Base-by-base conservation (phyloP, 1,139 yeast genomes). In the Schizosaccharomyces versatilis region DNA sequence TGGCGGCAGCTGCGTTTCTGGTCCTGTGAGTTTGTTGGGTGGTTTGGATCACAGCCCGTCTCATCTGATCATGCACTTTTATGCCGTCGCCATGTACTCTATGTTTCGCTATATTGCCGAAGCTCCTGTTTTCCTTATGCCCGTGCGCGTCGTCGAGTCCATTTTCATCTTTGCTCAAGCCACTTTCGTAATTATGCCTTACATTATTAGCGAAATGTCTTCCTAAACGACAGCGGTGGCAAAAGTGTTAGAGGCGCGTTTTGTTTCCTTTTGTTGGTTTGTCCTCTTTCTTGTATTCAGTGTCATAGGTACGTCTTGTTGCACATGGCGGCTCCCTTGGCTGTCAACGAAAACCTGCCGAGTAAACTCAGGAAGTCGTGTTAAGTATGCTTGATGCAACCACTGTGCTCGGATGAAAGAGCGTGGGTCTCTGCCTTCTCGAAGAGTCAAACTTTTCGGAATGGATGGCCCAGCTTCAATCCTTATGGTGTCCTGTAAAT, bases 1-100 rank as follows among this genome's bases (percentile, higher is more conserved):
- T 55, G 98, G 97, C 41, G 97, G 96, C 17, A 79, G 73, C 55
- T 82, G 88, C 64, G 77, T 84, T 36, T 66, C 69, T 19, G 82
- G 82, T 9, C 98, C 99, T 9, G 81, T 85, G 56, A 81, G 86
- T 6, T 76, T 93, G 63, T 73, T 93, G 57, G 75, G 90, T 55
- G 98, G 97, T 41, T 42, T 57, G 24, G 52, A 54, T 14, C 53
- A 47, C 14, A 38, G 52, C 6, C 59, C 59, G 9, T 36, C 49
- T 44, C 53, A 55, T 52, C 52, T 57, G 36, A 52, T 57, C 40
- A 7, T 54, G 12, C 59, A 57, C 54, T 57, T 57, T 47, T 57
- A 57, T 36, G 57, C 58, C 6, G 59, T 57, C 14, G 59, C 57
- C n/a, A 17, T 57, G 7, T 57, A 57, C 19, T 49, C 58, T 38